Base-by-base conservation (phyloP, 2,329 filamentous ascomycete species). In the Nothophaeocryptopus gaeumannii region DNA sequence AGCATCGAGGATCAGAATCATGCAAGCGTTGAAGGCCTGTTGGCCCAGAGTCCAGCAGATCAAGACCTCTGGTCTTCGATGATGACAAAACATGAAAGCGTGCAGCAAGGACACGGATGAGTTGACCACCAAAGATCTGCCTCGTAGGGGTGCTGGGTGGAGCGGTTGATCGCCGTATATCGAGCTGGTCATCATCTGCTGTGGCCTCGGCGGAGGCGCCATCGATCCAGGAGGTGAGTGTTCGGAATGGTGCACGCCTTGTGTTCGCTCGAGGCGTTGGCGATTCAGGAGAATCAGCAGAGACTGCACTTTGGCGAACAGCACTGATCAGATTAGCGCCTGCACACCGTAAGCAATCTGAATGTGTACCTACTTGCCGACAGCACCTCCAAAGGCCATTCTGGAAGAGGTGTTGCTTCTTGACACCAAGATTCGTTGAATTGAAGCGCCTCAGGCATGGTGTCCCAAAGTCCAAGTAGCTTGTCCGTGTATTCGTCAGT, bases 21-120 rank as follows among this genome's bases (percentile, higher is more conserved):
- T 76, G 51, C 69, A 72, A 8, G 74, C 72, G 49, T 76, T 77
- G 65, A 77, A 77, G 2, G 74, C 73, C 62, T 76, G 73, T 51
- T 78, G 75, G 32, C 70, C 70, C 56, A 76, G 69, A 0, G 67
- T 73, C 75, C 75, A 78, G 54, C 71, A 75, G 33, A 76, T 69
- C 31, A 77, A 61, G 1, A 72, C 71, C 15, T 69, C 68, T 12
- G 70, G 73, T 11, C 71, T 60, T 35, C 72, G 69, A n/a, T 63
- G 56, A 29, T 73, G 66, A 59, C 76, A 74, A 61, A 75, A 77
- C 26, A 74, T 58, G 48, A 77, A 77, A 2, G 70, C 69, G n/a
- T 70, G 64, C 0, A 77, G 59, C 1, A 78, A 60, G 10, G 67
- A 62, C 32, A 70, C 60, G 2, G 70, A 74, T 2, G 73, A 72